Evolutionary conservation across 1,284 basidiomycete genomes (phyloP).

Genomic region (Mycena sp.): DNA sequence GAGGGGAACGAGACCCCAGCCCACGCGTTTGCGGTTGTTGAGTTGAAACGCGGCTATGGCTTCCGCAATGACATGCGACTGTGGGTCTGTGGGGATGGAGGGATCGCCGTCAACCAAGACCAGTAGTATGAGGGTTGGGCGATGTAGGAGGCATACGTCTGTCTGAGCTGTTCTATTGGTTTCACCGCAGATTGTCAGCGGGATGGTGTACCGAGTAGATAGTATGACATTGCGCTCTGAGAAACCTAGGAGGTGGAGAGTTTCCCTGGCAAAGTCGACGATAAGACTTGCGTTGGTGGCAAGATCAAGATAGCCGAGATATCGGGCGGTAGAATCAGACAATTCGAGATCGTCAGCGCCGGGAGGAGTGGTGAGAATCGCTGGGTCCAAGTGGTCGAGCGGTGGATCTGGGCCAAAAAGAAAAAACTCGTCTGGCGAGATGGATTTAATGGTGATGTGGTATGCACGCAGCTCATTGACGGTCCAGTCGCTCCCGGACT

Average conservation of each 20-base stretch:
- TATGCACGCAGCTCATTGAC: constrained; percentile 37
- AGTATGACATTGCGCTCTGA: constrained; percentile 27
- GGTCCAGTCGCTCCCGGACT: constrained; percentile 41
- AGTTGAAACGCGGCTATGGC: constrained; percentile 48
- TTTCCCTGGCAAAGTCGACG: constrained; percentile 36
- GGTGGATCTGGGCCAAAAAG: constrained; percentile 23
- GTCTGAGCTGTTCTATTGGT: constrained; percentile 29
- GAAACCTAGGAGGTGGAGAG: constrained; percentile 37
- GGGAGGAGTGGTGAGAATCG: constrained; percentile 22
- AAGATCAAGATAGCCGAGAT: constrained; percentile 33
- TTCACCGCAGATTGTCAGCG: constrained; percentile 39
- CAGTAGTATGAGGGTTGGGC: constrained; percentile 35
- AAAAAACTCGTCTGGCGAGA: constrained; percentile 27
- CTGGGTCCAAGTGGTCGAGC: constrained; percentile 19
- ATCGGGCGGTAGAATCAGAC: constrained; percentile 15
- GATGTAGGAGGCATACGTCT: constrained; percentile 39
- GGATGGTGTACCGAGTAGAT: constrained; percentile 33
- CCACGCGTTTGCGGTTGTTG: constrained; percentile 41
- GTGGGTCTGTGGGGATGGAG: constrained; percentile 25
- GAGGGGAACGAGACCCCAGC: constrained; percentile 28
- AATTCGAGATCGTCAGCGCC: constrained; percentile 9
- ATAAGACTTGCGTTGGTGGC: constrained; percentile 30
- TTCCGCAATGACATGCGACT: constrained; percentile 41
- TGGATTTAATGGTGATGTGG: constrained; percentile 35
- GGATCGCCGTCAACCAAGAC: constrained; percentile 35